Evolutionary conservation across 129 eudicot species (phyloP).

Genomic region (Flaveria trinervia): DNA sequence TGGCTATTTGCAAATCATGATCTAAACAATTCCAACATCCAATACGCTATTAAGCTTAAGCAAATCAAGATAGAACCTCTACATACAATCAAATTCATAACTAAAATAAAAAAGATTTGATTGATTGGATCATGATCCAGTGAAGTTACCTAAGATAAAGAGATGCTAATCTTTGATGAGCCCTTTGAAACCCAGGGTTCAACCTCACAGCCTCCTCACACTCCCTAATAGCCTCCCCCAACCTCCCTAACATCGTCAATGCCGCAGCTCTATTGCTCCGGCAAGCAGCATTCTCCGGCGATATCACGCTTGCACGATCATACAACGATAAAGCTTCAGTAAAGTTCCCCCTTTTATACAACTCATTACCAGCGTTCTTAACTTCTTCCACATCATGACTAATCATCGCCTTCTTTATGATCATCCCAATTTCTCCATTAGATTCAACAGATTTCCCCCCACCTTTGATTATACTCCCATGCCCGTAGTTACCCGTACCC

Average conservation of each 20-base stretch:
- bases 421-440: constrained; percentile 32
- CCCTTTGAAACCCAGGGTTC: constrained; percentile 53
- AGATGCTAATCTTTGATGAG: constrained; percentile 60
- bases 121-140: constrained; percentile 8
- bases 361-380: constrained; percentile 54
- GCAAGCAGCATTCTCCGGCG: constrained; percentile 61
- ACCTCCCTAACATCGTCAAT: constrained; percentile 59
- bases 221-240: constrained; percentile 59
- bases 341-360: constrained; percentile 53
- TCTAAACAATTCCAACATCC: constrained; percentile 11
- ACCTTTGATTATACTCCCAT: constrained; percentile 56
- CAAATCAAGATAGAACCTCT: constrained; percentile 19
- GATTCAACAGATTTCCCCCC: constrained; percentile 39
- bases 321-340: constrained; percentile 45
- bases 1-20: constrained; percentile 10
- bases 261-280: constrained; percentile 64
- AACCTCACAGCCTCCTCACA: constrained; percentile 65
- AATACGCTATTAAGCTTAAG: constrained; percentile 9
- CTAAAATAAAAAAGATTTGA: constrained; percentile 11
- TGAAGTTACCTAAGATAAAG: constrained; percentile 51
- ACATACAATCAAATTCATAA: background rate
- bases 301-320: constrained; percentile 46
- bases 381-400: constrained; percentile 55
- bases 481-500: constrained; percentile 56
- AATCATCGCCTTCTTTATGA: constrained; percentile 29